These are phyloP conservation scores for Homolaphlyctis polyrhiza DNA, from an alignment of 371 early-diverging fungal genomes.

Conservation along the genomic window DNA sequence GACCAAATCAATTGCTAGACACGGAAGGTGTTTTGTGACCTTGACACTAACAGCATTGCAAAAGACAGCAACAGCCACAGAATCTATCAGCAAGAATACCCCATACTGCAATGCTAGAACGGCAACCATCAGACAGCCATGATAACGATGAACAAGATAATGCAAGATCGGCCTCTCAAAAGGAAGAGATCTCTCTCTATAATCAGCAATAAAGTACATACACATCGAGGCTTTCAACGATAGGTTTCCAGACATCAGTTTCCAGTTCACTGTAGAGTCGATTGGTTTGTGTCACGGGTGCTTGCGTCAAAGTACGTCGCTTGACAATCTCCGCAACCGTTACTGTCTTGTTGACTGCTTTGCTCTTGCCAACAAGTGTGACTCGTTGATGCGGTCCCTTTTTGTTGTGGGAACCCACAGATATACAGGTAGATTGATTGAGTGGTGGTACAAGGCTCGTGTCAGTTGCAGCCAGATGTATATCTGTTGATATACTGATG, in stretches of 20 bases:
- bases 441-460: no score
- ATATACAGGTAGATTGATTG: no score
- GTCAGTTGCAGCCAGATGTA: no score
- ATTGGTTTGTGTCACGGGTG: background rate
- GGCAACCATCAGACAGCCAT: background rate
- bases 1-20: conserved; percentile 4
- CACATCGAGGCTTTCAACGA: conserved; percentile 14
- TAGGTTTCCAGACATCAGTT: conserved; percentile 22
- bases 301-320: conserved; percentile 33
- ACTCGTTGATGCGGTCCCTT: conserved; percentile 3
- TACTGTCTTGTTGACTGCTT: conserved; percentile 55
- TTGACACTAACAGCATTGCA: background rate
- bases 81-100: no score
- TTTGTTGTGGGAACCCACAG: no score
- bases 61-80: background rate
- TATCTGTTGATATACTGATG: no score
- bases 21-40: conserved; percentile 8
- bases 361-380: conserved; percentile 31
- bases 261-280: conserved; percentile 7
- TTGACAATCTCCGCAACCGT: conserved; percentile 64
- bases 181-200: background rate
- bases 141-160: background rate
- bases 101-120: background rate
- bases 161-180: background rate
- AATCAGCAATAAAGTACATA: background rate